Conservation (phyloP, 78 protist genomes). For the Blattamonas nauphoetae region DNA sequence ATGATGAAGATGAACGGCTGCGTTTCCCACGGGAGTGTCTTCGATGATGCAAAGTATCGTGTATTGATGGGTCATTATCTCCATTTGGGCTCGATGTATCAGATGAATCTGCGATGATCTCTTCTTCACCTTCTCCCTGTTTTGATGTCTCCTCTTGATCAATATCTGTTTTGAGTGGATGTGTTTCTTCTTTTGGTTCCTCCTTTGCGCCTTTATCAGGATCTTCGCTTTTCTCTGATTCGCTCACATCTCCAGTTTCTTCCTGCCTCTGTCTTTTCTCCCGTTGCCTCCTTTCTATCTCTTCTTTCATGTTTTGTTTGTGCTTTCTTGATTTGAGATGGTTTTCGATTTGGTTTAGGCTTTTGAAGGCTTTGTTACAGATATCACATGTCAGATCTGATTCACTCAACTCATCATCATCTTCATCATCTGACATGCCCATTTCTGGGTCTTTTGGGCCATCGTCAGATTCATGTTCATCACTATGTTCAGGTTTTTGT, state of each 20-base stretch:
- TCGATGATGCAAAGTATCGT: no score
- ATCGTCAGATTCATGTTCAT: neutral
- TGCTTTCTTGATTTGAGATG: neutral
- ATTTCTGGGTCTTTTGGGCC: neutral
- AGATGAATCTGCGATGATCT: no score
- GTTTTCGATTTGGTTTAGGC: neutral
- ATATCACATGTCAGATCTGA: neutral
- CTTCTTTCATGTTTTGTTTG: neutral
- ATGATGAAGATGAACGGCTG: no score
- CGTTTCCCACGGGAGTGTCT: no score
- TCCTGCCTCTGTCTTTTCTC: neutral
- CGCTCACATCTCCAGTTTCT: neutral
- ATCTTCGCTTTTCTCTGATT: neutral
- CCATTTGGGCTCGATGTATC: no score
- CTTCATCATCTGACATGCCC: neutral
- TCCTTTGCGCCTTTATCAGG: neutral
- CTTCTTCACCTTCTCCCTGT: neutral
- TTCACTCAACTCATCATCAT: neutral
- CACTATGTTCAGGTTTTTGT: neutral
- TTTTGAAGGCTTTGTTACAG: neutral
- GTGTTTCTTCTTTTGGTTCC: neutral
- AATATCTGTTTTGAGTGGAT: neutral
- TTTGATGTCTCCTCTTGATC: neutral
- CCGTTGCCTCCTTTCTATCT: neutral
- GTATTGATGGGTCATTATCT: no score